Base-by-base conservation (phyloP, 2,329 filamentous ascomycete genomes). In the Paracoccidioides brasiliensis region DNA sequence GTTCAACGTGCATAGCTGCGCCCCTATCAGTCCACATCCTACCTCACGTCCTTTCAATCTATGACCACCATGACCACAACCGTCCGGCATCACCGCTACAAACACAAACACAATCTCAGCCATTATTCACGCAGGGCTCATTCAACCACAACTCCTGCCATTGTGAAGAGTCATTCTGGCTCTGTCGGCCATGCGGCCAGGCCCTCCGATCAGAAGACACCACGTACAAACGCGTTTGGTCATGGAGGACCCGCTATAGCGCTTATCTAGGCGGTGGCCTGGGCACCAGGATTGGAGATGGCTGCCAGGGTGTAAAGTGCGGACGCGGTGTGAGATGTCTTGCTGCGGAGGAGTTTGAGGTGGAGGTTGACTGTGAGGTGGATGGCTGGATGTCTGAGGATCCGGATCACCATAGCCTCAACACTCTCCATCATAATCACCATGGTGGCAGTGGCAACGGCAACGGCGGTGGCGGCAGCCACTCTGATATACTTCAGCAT, bases 271-370 rank as follows among this genome's bases (percentile, higher is more conserved):
- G 90, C 2, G 84, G 83, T 22, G 88, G 88, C 2, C 77, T 94
- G 0, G 89, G 90, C 30, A 90, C 87, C 0, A 90, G 90, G 4
- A 88, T 95, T 35, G 89, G 90, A 45, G 88, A 95, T 63, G 90
- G 89, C 37, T 84, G 90, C 64, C 85, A 91, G 63, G 90, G 90
- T 35, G 89, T 96, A 12, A 83, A 88, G 60, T 97, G 90, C 66
- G 90, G 89, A 0, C 82, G 88, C n/a, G 85, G 84, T 43, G 73
- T 74, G n/a, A 69, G 76, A 40, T 97, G 90, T 70, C 79, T 90
- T n/a, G 86, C 82, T 0, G 85, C 85, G 5, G 79, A 82, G 57
- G 83, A 87, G 62, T 83, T 88, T 37, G 88, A 93, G 69, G 83
- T 91, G 54, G 89, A 96, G 66, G 84, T 86, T 3, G 89, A 93